Conservation (phyloP, 1,284 basidiomycete genomes). For the Ustilago cynodontis region DNA sequence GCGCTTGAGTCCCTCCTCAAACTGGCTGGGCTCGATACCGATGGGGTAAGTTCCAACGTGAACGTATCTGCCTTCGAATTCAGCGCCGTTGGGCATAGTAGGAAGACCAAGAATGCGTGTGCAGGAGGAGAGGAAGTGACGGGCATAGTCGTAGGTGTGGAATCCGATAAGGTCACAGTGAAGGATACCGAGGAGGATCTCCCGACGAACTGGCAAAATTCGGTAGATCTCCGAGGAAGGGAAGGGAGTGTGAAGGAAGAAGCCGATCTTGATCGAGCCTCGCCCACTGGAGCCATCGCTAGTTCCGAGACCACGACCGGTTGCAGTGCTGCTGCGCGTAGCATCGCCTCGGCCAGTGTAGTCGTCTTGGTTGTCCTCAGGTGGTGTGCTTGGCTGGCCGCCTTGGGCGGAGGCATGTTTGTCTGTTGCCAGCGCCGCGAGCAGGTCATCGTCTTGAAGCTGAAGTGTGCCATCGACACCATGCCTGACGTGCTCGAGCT, state of each 20-base stretch:
- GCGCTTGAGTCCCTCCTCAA: constrained; percentile 85
- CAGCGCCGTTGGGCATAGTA: constrained; percentile 96
- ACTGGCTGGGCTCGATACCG: constrained; percentile 94
- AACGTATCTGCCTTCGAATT: constrained; percentile 92
- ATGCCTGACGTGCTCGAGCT: constrained; percentile 62
- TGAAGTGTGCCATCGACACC: constrained; percentile 63
- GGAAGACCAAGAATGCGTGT: constrained; percentile 95
- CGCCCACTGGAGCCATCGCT: constrained; percentile 61
- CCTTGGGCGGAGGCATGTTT: constrained; percentile 14
- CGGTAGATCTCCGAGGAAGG: constrained; percentile 96
- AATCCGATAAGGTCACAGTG: constrained; percentile 90
- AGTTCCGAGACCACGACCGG: constrained; percentile 51
- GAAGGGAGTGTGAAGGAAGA: constrained; percentile 98
- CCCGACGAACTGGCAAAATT: constrained; percentile 91
- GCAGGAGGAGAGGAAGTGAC: constrained; percentile 98
- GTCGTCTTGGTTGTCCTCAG: constrained; percentile 17
- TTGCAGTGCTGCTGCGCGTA: constrained; percentile 23
- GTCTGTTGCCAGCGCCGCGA: constrained; percentile 54
- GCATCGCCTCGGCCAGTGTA: constrained; percentile 29
- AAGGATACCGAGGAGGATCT: constrained; percentile 93
- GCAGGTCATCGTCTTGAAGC: constrained; percentile 52
- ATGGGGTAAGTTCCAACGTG: constrained; percentile 99
- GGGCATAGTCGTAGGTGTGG: constrained; percentile 99
- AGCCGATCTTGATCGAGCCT: constrained; percentile 78
- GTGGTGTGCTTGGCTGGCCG: constrained; percentile 23